A percentile compares a stretch with the other conserved stretches of the same genome.
Conservation (phyloP, 2,329 filamentous ascomycete genomes). For the Chaetomium olivaceum region DNA sequence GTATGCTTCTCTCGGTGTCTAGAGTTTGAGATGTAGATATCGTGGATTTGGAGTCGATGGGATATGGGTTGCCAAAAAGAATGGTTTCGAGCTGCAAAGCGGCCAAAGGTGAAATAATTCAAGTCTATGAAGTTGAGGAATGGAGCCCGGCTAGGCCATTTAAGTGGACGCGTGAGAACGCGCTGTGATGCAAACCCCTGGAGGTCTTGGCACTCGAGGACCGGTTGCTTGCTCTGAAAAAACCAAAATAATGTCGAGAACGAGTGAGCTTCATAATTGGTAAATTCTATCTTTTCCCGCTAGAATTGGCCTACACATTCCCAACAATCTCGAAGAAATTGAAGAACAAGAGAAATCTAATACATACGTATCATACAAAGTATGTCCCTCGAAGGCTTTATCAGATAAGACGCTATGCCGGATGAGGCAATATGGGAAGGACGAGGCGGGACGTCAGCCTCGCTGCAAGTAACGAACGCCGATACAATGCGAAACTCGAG, state of each 20-base stretch:
- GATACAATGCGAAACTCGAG: background rate
- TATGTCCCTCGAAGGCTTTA: background rate
- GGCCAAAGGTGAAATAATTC: background rate
- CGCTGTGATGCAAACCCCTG: background rate
- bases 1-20: background rate
- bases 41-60: background rate
- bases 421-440: background rate
- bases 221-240: background rate
- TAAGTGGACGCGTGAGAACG: constrained; percentile 27
- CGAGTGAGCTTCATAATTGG: no score
- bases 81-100: background rate
- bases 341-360: background rate
- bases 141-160: background rate
- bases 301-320: background rate
- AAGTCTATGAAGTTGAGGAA: background rate
- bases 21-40: background rate
- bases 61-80: background rate
- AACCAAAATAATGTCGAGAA: no score
- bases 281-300: no score
- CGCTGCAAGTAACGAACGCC: background rate
- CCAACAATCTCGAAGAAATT: background rate
- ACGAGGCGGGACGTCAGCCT: background rate
- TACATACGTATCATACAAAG: no score
- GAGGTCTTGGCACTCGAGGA: background rate
- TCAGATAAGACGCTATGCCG: background rate